Evolutionary conservation across 1,284 basidiomycete genomes (phyloP).

Genomic region (Paramarasmius palmivorus): DNA sequence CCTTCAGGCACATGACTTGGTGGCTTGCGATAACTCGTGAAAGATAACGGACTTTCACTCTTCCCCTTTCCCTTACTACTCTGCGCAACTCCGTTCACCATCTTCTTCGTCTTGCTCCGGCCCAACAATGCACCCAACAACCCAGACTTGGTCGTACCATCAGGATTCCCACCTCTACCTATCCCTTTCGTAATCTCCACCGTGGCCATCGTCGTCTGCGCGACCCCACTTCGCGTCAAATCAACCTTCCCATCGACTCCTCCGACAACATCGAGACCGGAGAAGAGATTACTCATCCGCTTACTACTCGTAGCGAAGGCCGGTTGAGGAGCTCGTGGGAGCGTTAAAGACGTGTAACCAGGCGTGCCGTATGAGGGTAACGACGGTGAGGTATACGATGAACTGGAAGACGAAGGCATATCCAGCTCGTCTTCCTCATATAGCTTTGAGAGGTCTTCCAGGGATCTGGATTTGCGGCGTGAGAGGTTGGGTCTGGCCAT

Average conservation of each 20-base stretch:
- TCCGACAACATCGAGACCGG: constrained; percentile 9
- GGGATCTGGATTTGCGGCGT: neutral
- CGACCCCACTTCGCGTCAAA: constrained; percentile 71
- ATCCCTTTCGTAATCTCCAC: constrained; percentile 62
- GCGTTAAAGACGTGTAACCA: constrained; percentile 69
- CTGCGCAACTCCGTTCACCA: neutral
- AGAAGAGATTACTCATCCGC: constrained; percentile 11
- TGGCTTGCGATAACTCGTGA: constrained; percentile 70
- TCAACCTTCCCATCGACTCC: constrained; percentile 56
- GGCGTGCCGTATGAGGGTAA: constrained; percentile 56
- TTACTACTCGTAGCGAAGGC: constrained; percentile 20
- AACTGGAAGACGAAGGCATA: neutral
- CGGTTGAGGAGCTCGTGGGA: constrained; percentile 61
- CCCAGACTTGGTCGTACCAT: neutral
- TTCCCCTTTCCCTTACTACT: neutral
- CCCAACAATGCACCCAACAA: neutral
- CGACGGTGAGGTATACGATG: constrained; percentile 23
- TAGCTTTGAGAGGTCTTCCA: neutral
- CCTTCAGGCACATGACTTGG: constrained; percentile 68
- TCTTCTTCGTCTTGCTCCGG: neutral
- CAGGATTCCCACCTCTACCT: too few relatives aligned
- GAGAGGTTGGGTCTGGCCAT: neutral
- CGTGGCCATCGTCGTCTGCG: constrained; percentile 84
- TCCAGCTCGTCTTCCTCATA: neutral
- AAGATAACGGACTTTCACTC: constrained; percentile 16